Evolutionary conservation across 2,329 filamentous ascomycete genomes (phyloP).

Genomic region (Cephalotrichum gorgonifer): DNA sequence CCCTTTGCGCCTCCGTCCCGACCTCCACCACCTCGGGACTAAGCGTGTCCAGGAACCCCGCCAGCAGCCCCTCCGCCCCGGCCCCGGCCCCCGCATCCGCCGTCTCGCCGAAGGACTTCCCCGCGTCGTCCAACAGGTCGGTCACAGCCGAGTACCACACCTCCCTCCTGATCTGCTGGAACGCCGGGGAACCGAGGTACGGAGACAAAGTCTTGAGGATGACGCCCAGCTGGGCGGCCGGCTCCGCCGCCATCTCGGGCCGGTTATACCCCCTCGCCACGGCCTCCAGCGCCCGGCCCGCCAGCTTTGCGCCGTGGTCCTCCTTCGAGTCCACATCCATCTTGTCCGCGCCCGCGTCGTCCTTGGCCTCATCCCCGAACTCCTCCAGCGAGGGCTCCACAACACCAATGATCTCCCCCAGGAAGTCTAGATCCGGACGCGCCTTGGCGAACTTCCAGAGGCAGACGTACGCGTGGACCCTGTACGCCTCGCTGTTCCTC

Average conservation of each 20-base stretch:
- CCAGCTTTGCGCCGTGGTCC: slow-evolving; percentile 30
- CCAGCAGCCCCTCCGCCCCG: slow-evolving; percentile 11
- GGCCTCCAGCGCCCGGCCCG: slow-evolving; percentile 39
- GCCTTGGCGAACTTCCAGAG: slow-evolving; percentile 64
- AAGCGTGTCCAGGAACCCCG: slow-evolving; percentile 34
- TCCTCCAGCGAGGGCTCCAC: slow-evolving; percentile 53
- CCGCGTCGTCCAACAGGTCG: slow-evolving; percentile 35
- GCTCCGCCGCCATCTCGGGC: slow-evolving; percentile 22
- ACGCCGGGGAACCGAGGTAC: slow-evolving; percentile 26
- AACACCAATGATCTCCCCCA: slow-evolving; percentile 54
- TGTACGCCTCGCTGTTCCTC: slow-evolving; percentile 78
- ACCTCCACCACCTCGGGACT: slow-evolving; percentile 33
- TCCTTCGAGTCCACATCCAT: slow-evolving; percentile 60
- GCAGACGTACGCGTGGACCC: slow-evolving; percentile 61
- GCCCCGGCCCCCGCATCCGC: slow-evolving; percentile 4
- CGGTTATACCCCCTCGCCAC: slow-evolving; percentile 39
- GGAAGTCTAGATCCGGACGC: slow-evolving; percentile 59
- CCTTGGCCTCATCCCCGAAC: slow-evolving; percentile 17
- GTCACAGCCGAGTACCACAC: slow-evolving; percentile 40
- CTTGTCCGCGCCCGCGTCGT: slow-evolving; percentile 43
- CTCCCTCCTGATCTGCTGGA: slow-evolving; percentile 33
- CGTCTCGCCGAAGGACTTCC: slow-evolving; percentile 9
- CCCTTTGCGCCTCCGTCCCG: slow-evolving; percentile 41
- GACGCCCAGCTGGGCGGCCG: slow-evolving; percentile 25
- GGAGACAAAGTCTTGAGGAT: slow-evolving; percentile 29